Conservation (phyloP, 805 yeast species). For the Lipomyces chichibuensis region DNA sequence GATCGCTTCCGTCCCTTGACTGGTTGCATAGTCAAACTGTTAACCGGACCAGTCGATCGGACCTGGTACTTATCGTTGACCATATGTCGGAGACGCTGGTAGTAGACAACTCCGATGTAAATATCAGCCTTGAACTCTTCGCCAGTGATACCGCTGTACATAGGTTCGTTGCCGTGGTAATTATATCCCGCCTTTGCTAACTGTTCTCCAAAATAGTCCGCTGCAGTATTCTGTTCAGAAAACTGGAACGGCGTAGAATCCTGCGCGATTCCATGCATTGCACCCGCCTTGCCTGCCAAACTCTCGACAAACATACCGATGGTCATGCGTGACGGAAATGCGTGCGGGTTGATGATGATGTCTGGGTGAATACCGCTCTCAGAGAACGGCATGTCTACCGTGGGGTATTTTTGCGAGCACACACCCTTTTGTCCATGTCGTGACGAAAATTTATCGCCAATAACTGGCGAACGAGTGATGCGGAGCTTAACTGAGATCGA, state of each 20-base stretch:
- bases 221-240: constrained; percentile 90
- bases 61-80: constrained; percentile 99
- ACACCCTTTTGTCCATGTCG: constrained; percentile 99
- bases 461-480: constrained; percentile 86
- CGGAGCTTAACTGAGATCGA: constrained; percentile 84
- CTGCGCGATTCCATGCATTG: constrained; percentile 95
- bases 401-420: constrained; percentile 97
- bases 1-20: constrained; percentile 98
- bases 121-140: constrained; percentile 96
- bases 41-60: constrained; percentile 97
- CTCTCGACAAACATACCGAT: constrained; percentile 99
- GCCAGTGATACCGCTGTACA: constrained; percentile 98
- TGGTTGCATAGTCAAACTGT: constrained; percentile 97
- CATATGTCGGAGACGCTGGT: constrained; percentile 98
- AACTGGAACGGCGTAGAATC: constrained; percentile 97
- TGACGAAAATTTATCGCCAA: constrained; percentile 97
- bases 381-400: constrained; percentile 93
- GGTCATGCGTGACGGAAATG: constrained; percentile 99
- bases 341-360: constrained; percentile 96
- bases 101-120: constrained; percentile 94
- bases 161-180: constrained; percentile 97
- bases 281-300: constrained; percentile 98
- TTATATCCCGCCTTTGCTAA: constrained; percentile 85
- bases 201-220: constrained; percentile 97
- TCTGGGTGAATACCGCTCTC: constrained; percentile 98